These are phyloP conservation scores for Phytophthora ramorum DNA, from an alignment of 352 stramenopile species.

Conservation along the genomic window DNA sequence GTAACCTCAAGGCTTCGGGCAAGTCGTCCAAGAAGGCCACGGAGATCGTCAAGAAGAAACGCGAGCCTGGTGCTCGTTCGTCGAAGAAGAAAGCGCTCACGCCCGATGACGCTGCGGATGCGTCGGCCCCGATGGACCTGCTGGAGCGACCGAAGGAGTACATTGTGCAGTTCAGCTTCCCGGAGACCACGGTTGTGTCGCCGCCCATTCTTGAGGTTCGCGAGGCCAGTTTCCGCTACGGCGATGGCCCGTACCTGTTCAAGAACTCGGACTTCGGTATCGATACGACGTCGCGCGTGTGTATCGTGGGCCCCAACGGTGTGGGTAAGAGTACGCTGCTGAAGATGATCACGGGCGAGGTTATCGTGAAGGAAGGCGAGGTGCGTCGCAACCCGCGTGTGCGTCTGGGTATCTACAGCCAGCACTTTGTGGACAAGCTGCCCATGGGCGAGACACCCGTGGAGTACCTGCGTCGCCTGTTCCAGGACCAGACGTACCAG, in stretches of 20 bases:
- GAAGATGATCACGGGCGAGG: conserved; percentile 98
- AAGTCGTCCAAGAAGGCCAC: conserved; percentile 89
- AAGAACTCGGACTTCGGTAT: conserved; percentile 99
- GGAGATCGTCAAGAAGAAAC: conserved; percentile 94
- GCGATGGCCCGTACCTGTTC: conserved; percentile 95
- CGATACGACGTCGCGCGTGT: conserved; percentile 97
- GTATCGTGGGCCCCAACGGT: conserved; percentile 98
- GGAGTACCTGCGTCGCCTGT: conserved; percentile 96
- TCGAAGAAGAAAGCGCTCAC: conserved; percentile 94
- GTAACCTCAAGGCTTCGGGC: conserved; percentile 90
- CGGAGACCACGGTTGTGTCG: conserved; percentile 92
- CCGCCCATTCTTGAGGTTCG: conserved; percentile 96
- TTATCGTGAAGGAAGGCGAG: conserved; percentile 94
- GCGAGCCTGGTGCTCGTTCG: conserved; percentile 93
- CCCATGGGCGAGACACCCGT: conserved; percentile 99
- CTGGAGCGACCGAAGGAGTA: conserved; percentile 98
- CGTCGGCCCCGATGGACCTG: conserved; percentile 86
- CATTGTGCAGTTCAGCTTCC: conserved; percentile 98
- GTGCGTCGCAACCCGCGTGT: conserved; percentile 97
- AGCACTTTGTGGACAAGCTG: conserved; percentile 96
- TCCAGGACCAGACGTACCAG: conserved; percentile 93
- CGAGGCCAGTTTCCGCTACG: conserved; percentile 98
- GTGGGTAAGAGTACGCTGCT: conserved; percentile 97
- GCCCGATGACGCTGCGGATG: conserved; percentile 88
- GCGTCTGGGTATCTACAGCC: conserved; percentile 99